Conservation (phyloP, 495 filamentous ascomycete genomes). For the Xylaria bambusicola region DNA sequence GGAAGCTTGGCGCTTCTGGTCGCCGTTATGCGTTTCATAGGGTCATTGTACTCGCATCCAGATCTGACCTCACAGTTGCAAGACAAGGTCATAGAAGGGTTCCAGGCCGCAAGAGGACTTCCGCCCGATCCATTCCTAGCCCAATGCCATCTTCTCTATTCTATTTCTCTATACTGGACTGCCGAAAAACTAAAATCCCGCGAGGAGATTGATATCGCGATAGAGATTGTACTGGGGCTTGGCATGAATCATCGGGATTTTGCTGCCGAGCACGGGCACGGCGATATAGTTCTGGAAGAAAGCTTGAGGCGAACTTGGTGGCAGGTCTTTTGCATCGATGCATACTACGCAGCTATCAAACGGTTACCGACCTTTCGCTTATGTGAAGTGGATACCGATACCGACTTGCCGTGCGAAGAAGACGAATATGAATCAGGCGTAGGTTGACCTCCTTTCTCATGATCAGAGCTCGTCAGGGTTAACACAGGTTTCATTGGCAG, state of each 20-base stretch:
- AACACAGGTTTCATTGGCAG: slow-evolving; percentile 31
- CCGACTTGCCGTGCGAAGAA: slow-evolving; percentile 65
- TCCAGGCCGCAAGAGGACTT: slow-evolving; percentile 37
- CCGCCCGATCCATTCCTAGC: slow-evolving; percentile 56
- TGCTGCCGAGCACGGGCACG: slow-evolving; percentile 43
- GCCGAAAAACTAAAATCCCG: slow-evolving; percentile 58
- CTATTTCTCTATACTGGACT: slow-evolving; percentile 63
- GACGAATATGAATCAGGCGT: slow-evolving; percentile 55
- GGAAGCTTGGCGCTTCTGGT: slow-evolving; percentile 36
- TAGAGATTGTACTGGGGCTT: slow-evolving; percentile 59
- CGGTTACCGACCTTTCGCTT: slow-evolving; percentile 39
- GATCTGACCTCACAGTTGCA: slow-evolving; percentile 27
- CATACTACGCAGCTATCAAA: slow-evolving; percentile 38
- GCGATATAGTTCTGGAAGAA: slow-evolving; percentile 62
- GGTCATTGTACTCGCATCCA: slow-evolving; percentile 41
- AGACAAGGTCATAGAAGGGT: slow-evolving; percentile 38
- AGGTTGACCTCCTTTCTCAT: slow-evolving; percentile 17
- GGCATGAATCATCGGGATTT: slow-evolving; percentile 59
- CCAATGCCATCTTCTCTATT: slow-evolving; percentile 63
- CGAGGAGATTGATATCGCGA: slow-evolving; percentile 57
- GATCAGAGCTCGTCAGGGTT: not conserved
- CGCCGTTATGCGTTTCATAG: slow-evolving; percentile 59
- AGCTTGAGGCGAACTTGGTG: slow-evolving; percentile 72
- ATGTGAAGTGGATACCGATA: slow-evolving; percentile 42
- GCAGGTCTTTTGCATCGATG: slow-evolving; percentile 68